These are phyloP conservation scores for Erigeron philadelphicus DNA, from an alignment of 140 eudicot genomes.

Conservation along the genomic window DNA sequence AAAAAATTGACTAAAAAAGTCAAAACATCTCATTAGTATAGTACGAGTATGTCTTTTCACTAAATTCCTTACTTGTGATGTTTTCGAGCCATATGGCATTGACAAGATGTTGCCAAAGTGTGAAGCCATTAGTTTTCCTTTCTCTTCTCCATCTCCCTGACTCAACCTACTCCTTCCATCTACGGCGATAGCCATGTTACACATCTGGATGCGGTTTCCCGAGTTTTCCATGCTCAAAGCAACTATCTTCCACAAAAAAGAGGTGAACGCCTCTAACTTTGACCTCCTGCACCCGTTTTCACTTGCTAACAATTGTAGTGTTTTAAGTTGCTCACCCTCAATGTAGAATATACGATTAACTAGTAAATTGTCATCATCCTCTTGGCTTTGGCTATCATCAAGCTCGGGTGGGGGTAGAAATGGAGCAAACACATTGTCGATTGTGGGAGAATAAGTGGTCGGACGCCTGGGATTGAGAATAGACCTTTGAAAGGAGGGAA, in stretches of 20 bases:
- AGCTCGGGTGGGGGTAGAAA: slow-evolving; percentile 18
- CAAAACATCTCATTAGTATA: too few relatives aligned
- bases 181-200: slow-evolving; percentile 26
- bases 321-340: slow-evolving; percentile 25
- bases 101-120: slow-evolving; percentile 30
- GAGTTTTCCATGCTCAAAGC: slow-evolving; percentile 26
- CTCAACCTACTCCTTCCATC: slow-evolving; percentile 34
- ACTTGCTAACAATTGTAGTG: slow-evolving; percentile 25
- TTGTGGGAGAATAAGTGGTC: slow-evolving; percentile 20
- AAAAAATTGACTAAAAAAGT: too few relatives aligned
- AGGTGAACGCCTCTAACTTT: slow-evolving; percentile 28
- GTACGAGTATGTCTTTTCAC: too few relatives aligned
- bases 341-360: slow-evolving; percentile 25
- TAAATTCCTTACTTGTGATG: too few relatives aligned
- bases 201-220: slow-evolving; percentile 8
- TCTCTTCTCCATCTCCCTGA: slow-evolving; percentile 28
- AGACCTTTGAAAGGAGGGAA: not conserved
- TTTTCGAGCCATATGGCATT: not conserved
- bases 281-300: slow-evolving; percentile 29
- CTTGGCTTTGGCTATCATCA: not conserved
- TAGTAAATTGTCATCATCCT: slow-evolving; percentile 9
- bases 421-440: slow-evolving; percentile 20
- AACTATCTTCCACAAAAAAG: slow-evolving; percentile 32
- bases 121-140: slow-evolving; percentile 20
- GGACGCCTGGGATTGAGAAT: slow-evolving; percentile 16